Evolutionary conservation across 768 basidiomycete genomes (phyloP).

Genomic region (Lyophyllum atratum): DNA sequence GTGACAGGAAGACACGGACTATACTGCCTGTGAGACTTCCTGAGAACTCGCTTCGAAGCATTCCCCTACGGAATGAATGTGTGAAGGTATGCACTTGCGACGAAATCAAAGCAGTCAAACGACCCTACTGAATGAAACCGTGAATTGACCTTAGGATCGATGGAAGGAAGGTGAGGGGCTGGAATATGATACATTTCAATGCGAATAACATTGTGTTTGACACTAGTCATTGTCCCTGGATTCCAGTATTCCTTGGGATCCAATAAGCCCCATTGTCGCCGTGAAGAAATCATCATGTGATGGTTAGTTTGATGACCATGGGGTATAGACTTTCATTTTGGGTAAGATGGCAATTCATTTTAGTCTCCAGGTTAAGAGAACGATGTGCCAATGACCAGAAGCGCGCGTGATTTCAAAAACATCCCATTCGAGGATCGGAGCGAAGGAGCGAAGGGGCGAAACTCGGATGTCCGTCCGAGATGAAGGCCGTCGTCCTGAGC

Average conservation of each 20-base stretch:
- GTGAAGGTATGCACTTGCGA: neutral
- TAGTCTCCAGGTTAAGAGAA: neutral
- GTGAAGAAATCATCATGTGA: constrained; percentile 1
- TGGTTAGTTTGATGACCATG: neutral
- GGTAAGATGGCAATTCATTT: constrained; percentile 4
- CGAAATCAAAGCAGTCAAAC: neutral
- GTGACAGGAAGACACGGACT: neutral
- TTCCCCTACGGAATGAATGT: neutral
- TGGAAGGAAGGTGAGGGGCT: neutral
- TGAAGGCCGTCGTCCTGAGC: neutral
- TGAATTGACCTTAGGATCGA: neutral
- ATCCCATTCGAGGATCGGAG: neutral
- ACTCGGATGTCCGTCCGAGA: neutral
- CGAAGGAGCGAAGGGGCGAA: too few relatives aligned
- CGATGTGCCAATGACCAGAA: neutral
- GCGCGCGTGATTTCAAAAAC: neutral
- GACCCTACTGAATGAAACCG: neutral
- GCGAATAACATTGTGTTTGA: neutral
- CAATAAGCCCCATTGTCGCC: neutral
- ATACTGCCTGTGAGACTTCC: too few relatives aligned
- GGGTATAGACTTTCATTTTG: neutral
- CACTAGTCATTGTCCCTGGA: neutral
- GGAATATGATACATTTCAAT: neutral
- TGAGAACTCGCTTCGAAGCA: neutral
- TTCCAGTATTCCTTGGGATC: neutral